phyloP scores from a whole-genome alignment of 192 early-diverging fungal species.

The Umbelopsis sp. region DNA sequence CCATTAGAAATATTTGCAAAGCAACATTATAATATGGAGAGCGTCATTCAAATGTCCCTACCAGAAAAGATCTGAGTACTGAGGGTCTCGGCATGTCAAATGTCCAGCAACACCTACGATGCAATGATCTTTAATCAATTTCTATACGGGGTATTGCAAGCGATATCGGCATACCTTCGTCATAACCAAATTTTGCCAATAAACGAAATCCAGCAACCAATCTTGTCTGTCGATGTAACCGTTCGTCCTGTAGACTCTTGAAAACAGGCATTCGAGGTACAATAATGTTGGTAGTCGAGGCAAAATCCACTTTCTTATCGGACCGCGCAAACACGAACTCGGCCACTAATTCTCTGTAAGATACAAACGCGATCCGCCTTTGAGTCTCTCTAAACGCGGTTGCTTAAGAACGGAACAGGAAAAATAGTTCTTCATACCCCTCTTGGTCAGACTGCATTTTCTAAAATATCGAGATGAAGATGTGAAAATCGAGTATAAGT shows the following conservation, averaged over 20 bases:
- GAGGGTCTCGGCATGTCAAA: slow-evolving; percentile 60
- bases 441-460: too few relatives aligned
- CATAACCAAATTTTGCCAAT: slow-evolving; percentile 56
- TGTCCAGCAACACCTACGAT: slow-evolving; percentile 55
- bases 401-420: too few relatives aligned
- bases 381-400: too few relatives aligned
- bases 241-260: slow-evolving; percentile 44
- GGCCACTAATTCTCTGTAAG: too few relatives aligned
- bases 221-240: slow-evolving; percentile 55
- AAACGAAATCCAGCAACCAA: slow-evolving; percentile 59
- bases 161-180: slow-evolving; percentile 40
- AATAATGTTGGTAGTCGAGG: slow-evolving; percentile 22
- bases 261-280: slow-evolving; percentile 51
- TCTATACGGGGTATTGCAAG: neutral
- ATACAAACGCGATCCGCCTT: too few relatives aligned
- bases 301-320: too few relatives aligned
- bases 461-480: too few relatives aligned
- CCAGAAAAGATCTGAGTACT: slow-evolving; percentile 59
- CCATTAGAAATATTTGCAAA: too few relatives aligned
- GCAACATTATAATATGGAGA: too few relatives aligned
- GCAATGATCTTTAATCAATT: neutral
- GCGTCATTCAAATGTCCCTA: neutral
- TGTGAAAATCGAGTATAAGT: too few relatives aligned
- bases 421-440: too few relatives aligned
- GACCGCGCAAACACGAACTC: too few relatives aligned